These are phyloP conservation scores for Obba rivulosa DNA, from an alignment of 768 basidiomycete genomes.

Conservation along the genomic window DNA sequence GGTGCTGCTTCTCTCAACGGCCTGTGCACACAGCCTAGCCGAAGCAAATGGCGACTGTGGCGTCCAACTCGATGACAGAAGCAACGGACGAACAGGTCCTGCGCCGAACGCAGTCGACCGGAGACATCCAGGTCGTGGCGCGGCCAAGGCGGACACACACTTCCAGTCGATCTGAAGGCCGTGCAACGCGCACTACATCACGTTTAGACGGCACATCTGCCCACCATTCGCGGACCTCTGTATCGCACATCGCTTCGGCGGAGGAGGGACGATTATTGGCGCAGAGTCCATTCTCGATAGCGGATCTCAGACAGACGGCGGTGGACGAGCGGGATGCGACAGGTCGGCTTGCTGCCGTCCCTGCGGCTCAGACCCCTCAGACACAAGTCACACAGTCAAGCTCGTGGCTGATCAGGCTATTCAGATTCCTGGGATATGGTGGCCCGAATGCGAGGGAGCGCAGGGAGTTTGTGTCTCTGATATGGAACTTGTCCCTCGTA, in stretches of 20 bases:
- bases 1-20: not conserved
- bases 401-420: conserved; percentile 3
- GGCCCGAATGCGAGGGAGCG: conserved; percentile 48
- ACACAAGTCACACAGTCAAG: no score
- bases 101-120: conserved; percentile 12
- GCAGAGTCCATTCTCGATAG: no score
- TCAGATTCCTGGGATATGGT: conserved; percentile 38
- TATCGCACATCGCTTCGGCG: no score
- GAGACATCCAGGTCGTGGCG: conserved; percentile 5
- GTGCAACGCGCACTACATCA: no score
- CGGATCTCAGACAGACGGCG: no score
- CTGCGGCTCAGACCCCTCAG: no score
- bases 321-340: no score
- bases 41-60: not conserved
- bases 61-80: not conserved
- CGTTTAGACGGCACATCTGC: no score
- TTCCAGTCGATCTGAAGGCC: not conserved
- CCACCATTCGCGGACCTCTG: no score
- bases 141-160: not conserved
- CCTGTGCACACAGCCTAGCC: not conserved
- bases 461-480: conserved; percentile 46
- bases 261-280: no score
- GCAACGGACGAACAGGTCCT: conserved; percentile 2
- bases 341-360: no score
- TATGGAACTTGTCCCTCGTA: conserved; percentile 47